phyloP scores from a whole-genome alignment of 768 basidiomycete genomes.

The Boletus insuetus region DNA sequence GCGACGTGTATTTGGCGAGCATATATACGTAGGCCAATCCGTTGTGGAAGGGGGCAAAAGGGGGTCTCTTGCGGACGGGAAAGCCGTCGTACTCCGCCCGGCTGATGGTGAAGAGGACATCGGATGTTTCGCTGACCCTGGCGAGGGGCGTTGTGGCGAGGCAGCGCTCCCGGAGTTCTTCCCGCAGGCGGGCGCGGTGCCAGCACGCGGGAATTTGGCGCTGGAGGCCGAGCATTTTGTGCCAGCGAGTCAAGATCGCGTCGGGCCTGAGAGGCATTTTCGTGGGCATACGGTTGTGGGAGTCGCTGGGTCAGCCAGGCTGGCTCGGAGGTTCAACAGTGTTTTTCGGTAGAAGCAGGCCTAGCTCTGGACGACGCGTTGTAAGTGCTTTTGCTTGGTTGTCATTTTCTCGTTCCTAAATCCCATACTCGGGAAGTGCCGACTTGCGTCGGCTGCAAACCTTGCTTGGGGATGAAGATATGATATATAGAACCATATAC shows the following conservation, averaged over 20 bases:
- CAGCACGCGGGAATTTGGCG: too few relatives aligned
- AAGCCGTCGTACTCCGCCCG: constrained; percentile 10
- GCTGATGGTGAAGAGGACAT: constrained; percentile 15
- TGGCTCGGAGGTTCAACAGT: too few relatives aligned
- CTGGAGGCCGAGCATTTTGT: too few relatives aligned
- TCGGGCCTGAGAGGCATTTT: too few relatives aligned
- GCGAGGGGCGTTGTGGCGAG: constrained; percentile 9
- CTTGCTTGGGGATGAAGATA: neutral
- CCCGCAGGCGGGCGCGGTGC: neutral
- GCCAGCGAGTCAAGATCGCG: too few relatives aligned
- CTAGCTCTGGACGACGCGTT: too few relatives aligned
- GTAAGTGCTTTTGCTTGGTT: too few relatives aligned
- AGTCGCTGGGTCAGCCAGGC: too few relatives aligned
- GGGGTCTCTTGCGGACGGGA: constrained; percentile 10
- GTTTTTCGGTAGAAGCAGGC: too few relatives aligned
- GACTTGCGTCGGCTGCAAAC: neutral
- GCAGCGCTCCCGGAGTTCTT: constrained; percentile 8
- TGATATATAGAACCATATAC: too few relatives aligned
- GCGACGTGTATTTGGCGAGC: constrained; percentile 13
- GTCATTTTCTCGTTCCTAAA: too few relatives aligned
- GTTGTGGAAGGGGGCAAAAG: constrained; percentile 7
- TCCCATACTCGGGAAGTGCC: neutral
- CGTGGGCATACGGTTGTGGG: too few relatives aligned
- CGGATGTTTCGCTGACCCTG: constrained; percentile 12
- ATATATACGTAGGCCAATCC: constrained; percentile 11